These are phyloP conservation scores for Collybia nuda DNA, from an alignment of 768 basidiomycete genomes.

Conservation along the genomic window DNA sequence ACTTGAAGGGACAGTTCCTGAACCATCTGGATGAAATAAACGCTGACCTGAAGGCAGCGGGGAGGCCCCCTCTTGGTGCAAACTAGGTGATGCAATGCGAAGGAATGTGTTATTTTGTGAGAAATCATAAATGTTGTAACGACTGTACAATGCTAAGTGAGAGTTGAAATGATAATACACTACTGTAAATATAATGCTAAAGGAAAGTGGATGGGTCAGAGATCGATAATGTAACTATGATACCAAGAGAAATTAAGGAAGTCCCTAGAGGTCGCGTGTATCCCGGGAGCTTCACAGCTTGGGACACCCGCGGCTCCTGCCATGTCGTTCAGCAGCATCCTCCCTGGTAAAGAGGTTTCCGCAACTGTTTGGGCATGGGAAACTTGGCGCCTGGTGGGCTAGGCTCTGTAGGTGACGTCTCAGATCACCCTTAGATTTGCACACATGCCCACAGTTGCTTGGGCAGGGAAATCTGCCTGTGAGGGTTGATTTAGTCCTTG, in stretches of 20 bases:
- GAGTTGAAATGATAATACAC: background rate
- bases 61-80: conserved; percentile 29
- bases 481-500: no score
- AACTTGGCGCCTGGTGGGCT: conserved; percentile 7
- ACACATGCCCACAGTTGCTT: conserved; percentile 7
- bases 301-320: background rate
- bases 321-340: conserved; percentile 16
- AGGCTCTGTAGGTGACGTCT: conserved; percentile 8
- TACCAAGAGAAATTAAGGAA: no score
- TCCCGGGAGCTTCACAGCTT: background rate
- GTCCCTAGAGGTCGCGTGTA: background rate
- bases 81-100: background rate
- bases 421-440: conserved; percentile 7
- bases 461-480: no score
- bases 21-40: conserved; percentile 59
- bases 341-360: conserved; percentile 10
- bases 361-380: conserved; percentile 11
- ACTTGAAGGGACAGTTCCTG: conserved; percentile 56
- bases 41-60: conserved; percentile 40
- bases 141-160: background rate
- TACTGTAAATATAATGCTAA: background rate
- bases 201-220: no score
- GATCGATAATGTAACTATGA: no score
- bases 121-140: background rate
- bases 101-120: conserved; percentile 1